These are phyloP conservation scores for Diaporthe caulivora DNA, from an alignment of 2,329 filamentous ascomycete species.

Conservation along the genomic window DNA sequence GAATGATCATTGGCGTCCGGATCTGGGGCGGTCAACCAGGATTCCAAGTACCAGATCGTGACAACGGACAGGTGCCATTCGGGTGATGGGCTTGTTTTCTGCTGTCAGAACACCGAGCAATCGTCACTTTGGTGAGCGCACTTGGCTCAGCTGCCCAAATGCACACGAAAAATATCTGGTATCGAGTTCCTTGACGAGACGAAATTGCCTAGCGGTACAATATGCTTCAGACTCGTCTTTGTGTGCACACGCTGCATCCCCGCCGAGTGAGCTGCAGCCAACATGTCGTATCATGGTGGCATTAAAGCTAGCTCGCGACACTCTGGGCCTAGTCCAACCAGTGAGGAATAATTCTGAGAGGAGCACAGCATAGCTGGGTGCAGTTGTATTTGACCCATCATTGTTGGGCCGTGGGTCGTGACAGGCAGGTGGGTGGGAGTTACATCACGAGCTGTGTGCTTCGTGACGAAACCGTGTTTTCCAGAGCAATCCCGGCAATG, in stretches of 20 bases:
- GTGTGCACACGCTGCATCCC: constrained; percentile 10
- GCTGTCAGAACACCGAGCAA: background rate
- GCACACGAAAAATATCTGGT: background rate
- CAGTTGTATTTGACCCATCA: constrained; percentile 22
- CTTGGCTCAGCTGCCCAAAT: background rate
- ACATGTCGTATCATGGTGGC: background rate
- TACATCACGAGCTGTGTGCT: constrained; percentile 13
- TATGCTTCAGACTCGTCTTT: background rate
- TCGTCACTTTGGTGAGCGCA: background rate
- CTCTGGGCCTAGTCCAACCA: constrained; percentile 5
- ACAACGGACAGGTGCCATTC: background rate
- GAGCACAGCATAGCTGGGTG: constrained; percentile 21
- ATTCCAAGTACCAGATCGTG: background rate
- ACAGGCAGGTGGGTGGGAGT: constrained; percentile 19
- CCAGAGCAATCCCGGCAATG: constrained; percentile 27
- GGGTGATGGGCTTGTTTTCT: background rate
- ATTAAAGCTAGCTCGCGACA: constrained; percentile 2
- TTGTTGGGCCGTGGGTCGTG: constrained; percentile 1
- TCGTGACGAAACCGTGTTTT: constrained; percentile 30
- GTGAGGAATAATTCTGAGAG: constrained; percentile 8
- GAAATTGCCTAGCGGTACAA: background rate
- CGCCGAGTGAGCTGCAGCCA: constrained; percentile 3
- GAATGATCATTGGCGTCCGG: background rate
- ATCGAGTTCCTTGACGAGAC: background rate
- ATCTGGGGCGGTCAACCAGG: background rate